A percentile compares a stretch with the other conserved stretches of the same genome.
Conservation (phyloP, 306 rosid species). For the Potentilla sterilis region DNA sequence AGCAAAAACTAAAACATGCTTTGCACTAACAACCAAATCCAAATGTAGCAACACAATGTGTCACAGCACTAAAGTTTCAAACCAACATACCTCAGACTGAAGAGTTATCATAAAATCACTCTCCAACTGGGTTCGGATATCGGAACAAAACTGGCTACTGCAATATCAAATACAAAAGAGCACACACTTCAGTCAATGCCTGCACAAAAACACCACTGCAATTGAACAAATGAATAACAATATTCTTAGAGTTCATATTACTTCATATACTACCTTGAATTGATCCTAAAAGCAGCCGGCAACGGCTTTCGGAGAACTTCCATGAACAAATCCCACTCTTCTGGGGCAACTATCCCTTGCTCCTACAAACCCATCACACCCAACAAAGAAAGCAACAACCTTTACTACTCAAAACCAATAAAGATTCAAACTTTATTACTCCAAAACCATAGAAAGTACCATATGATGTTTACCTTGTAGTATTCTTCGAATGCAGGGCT, state of each 20-base stretch:
- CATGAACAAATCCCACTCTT: slow-evolving; percentile 77
- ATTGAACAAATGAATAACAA: background rate
- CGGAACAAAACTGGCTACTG: slow-evolving; percentile 87
- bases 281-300: slow-evolving; percentile 88
- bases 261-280: slow-evolving; percentile 55
- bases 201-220: background rate
- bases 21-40: background rate
- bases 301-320: slow-evolving; percentile 74
- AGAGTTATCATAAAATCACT: slow-evolving; percentile 73
- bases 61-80: background rate
- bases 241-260: background rate
- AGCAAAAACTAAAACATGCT: background rate
- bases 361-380: slow-evolving; percentile 30
- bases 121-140: slow-evolving; percentile 72
- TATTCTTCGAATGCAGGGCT: slow-evolving; percentile 63
- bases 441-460: background rate
- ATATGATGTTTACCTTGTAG: slow-evolving; percentile 47
- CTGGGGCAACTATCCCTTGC: slow-evolving; percentile 53
- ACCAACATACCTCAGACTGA: slow-evolving; percentile 55
- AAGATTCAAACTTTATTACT: background rate
- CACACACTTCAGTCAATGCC: slow-evolving; percentile 12
- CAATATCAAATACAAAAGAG: slow-evolving; percentile 21
- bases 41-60: background rate
- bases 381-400: background rate
- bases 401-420: background rate